Evolutionary conservation across 768 basidiomycete species (phyloP).

Genomic region (Clathrus columnatus): DNA sequence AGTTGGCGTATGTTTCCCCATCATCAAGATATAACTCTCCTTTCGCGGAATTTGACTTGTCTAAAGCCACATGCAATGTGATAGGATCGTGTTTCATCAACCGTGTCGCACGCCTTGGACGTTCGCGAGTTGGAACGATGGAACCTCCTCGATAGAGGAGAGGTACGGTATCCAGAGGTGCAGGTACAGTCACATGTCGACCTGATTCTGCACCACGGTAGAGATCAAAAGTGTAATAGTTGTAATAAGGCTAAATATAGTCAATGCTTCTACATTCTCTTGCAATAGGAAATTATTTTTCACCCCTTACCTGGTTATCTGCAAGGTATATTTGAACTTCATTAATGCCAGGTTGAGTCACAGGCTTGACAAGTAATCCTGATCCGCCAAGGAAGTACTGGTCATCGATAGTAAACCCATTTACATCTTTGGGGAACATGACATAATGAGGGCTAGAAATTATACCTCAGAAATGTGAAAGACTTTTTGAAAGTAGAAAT

Average conservation of each 20-base stretch:
- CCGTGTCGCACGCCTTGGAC: constrained; percentile 75
- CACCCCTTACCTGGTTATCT: constrained; percentile 60
- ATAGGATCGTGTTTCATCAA: constrained; percentile 91
- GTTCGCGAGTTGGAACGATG: constrained; percentile 79
- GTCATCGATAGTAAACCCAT: constrained; percentile 85
- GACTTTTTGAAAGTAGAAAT: neutral
- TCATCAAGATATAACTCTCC: constrained; percentile 96
- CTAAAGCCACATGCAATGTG: constrained; percentile 78
- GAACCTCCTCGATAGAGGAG: constrained; percentile 86
- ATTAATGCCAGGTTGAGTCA: constrained; percentile 63
- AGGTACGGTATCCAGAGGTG: constrained; percentile 73
- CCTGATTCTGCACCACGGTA: constrained; percentile 62
- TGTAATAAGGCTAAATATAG: constrained; percentile 70
- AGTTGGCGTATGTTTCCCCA: constrained; percentile 72
- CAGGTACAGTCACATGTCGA: constrained; percentile 63
- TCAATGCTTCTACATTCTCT: neutral
- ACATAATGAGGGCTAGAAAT: constrained; percentile 82
- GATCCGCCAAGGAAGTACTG: constrained; percentile 89
- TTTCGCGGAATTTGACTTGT: constrained; percentile 44
- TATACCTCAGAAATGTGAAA: neutral
- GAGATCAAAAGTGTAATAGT: constrained; percentile 70
- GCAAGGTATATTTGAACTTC: constrained; percentile 74
- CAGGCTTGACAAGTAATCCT: constrained; percentile 86
- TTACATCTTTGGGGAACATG: constrained; percentile 80
- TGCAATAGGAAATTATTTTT: neutral